A percentile compares a stretch with the other conserved stretches of the same genome.
Evolutionary conservation across 495 filamentous ascomycete genomes (phyloP).

Genomic region (Talaromyces thailandensis): DNA sequence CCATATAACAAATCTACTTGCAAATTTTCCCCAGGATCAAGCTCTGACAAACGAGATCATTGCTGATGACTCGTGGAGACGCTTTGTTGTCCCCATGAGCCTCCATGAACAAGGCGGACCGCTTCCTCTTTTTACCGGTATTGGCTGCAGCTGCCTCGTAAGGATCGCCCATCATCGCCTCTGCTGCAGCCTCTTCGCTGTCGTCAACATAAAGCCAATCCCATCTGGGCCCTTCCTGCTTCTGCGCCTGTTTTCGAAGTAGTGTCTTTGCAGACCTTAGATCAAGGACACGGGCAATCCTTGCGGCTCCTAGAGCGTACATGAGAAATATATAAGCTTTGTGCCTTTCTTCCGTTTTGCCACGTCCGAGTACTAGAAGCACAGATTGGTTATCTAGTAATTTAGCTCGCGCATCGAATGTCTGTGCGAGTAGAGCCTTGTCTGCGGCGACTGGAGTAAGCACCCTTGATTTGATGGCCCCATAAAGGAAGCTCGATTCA

Average conservation of each 20-base stretch:
- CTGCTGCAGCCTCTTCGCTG: slow-evolving; percentile 39
- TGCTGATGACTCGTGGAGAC: slow-evolving; percentile 55
- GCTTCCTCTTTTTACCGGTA: slow-evolving; percentile 39
- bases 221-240: slow-evolving; percentile 41
- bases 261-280: slow-evolving; percentile 50
- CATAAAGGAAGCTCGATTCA: slow-evolving; percentile 64
- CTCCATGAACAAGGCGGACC: slow-evolving; percentile 11
- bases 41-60: slow-evolving; percentile 89
- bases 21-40: slow-evolving; percentile 76
- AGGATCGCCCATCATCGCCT: slow-evolving; percentile 19
- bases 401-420: slow-evolving; percentile 47
- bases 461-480: slow-evolving; percentile 66
- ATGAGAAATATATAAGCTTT: slow-evolving; percentile 65
- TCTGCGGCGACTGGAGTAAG: slow-evolving; percentile 50
- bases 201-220: slow-evolving; percentile 77
- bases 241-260: slow-evolving; percentile 35
- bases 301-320: slow-evolving; percentile 63
- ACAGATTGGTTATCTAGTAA: slow-evolving; percentile 60
- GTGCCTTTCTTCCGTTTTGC: slow-evolving; percentile 52
- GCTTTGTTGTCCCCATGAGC: slow-evolving; percentile 13
- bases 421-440: slow-evolving; percentile 44
- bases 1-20: slow-evolving; percentile 38
- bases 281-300: slow-evolving; percentile 54
- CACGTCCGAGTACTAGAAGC: slow-evolving; percentile 65
- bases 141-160: slow-evolving; percentile 7